Evolutionary conservation across 768 basidiomycete genomes (phyloP), one percentile per base, ranked within the genome.

Genomic region (Phylloporus sp.): DNA sequence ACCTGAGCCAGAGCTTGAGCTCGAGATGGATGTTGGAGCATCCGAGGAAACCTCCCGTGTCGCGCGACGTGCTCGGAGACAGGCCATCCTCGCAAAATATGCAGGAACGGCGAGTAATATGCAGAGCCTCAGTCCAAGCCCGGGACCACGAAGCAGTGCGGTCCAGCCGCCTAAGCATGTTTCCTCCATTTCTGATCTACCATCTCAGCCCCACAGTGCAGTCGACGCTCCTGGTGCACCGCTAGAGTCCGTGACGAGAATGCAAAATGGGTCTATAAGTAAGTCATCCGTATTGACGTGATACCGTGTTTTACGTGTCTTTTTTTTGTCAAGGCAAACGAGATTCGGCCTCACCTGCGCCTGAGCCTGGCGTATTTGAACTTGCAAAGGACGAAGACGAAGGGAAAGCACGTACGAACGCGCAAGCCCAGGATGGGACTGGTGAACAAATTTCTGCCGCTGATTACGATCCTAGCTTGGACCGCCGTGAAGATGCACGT

Each of bases 401-500:
- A 41, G 73, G 75, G 28, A 71, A 67, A 17, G 69, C 67, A 15
- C 70, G 77, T 28, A 71, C 70, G 8, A 73, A 75, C 44, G 70
- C 69, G 14, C 72, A 71, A 52, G 66, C 65, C 26, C 71, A 74
- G 52, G 72, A 76, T 39, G 71, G 67, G 29, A 70, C 68, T 44
- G 65, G 72, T 63, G 82, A 86, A 55, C 87, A 91, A 59, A 74
- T 96, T 35, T 87, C 82, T 24, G 94, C 94, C 18, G 94, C 92
- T 36, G 94, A 97, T 67, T 96, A 96, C 66, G 88, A 97, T 62
- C 83, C 86, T 27, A 81, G 77, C 55, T 62, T 85, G 55, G 95
- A 97, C 69, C 78, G 86, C 20, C 77, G 84, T 20, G 89, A 90
- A 60, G 90, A 94, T 52, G 88, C 91, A 51, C 81, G 82, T 48